phyloP scores from a whole-genome alignment of 148 eudicot species.

The Vaccinium myrtillus region DNA sequence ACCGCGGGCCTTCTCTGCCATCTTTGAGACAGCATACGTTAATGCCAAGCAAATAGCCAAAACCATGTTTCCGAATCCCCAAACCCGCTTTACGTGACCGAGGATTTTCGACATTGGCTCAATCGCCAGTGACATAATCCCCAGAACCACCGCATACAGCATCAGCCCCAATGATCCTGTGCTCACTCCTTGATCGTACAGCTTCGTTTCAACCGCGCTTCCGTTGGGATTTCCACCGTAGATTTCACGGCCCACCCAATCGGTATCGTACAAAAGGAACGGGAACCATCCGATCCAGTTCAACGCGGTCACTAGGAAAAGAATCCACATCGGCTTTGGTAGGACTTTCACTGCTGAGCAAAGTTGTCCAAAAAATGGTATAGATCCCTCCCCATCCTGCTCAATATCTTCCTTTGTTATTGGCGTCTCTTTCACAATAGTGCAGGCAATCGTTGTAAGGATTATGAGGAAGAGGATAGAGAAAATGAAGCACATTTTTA shows the following conservation, averaged over 20 bases:
- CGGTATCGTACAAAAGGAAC: slow-evolving; percentile 40
- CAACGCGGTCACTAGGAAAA: slow-evolving; percentile 26
- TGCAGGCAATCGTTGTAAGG: slow-evolving; percentile 39
- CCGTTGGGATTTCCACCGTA: slow-evolving; percentile 36
- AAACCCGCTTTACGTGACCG: slow-evolving; percentile 23
- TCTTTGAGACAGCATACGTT: slow-evolving; percentile 30
- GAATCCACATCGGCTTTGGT: slow-evolving; percentile 30
- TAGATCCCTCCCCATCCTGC: neutral
- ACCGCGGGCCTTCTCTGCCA: slow-evolving; percentile 16
- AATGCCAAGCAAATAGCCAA: slow-evolving; percentile 24
- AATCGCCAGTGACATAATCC: slow-evolving; percentile 6
- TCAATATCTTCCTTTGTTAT: neutral
- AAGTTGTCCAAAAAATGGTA: slow-evolving; percentile 17
- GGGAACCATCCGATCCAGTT: slow-evolving; percentile 42
- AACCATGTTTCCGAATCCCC: slow-evolving; percentile 31
- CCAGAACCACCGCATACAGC: slow-evolving; percentile 16
- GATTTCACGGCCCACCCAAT: slow-evolving; percentile 53
- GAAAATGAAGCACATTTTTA: slow-evolving; percentile 69
- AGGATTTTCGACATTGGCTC: slow-evolving; percentile 17
- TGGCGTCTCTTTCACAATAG: slow-evolving; percentile 34
- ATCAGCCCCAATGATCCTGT: slow-evolving; percentile 33
- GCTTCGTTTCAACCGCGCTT: neutral
- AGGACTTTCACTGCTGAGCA: slow-evolving; percentile 20
- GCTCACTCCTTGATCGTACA: slow-evolving; percentile 30
- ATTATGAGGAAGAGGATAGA: slow-evolving; percentile 43